A percentile compares a stretch with the other conserved stretches of the same genome.
Evolutionary conservation across 805 yeast genomes (phyloP).

Genomic region (Suhomyces sp.): DNA sequence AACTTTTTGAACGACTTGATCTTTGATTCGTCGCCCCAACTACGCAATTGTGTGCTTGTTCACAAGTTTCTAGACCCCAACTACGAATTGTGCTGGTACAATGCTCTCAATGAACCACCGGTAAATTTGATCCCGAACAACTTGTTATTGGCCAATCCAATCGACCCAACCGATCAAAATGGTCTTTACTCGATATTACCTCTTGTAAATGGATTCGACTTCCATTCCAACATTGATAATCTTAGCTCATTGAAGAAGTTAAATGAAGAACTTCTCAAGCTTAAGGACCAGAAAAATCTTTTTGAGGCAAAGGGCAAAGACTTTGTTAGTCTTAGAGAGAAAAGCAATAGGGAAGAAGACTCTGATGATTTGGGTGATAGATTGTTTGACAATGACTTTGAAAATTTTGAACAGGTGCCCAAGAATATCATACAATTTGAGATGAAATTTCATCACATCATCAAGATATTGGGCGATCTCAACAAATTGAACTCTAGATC

Average conservation of each 20-base stretch:
- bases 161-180: conserved; percentile 50
- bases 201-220: conserved; percentile 36
- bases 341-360: conserved; percentile 1
- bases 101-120: conserved; percentile 48
- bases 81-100: conserved; percentile 49
- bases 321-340: conserved; percentile 6
- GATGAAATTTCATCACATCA: conserved; percentile 28
- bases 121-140: conserved; percentile 45
- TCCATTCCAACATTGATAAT: conserved; percentile 27
- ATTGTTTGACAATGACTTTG: conserved; percentile 6
- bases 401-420: conserved; percentile 28
- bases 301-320: conserved; percentile 25
- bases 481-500: conserved; percentile 38
- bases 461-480: conserved; percentile 31
- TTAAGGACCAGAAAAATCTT: conserved; percentile 31
- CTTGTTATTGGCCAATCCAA: conserved; percentile 47
- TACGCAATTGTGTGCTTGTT: conserved; percentile 37
- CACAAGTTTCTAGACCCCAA: conserved; percentile 50
- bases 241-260: conserved; percentile 29
- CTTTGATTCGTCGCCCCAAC: conserved; percentile 23
- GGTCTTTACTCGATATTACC: conserved; percentile 52
- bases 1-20: conserved; percentile 42
- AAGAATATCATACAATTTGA: conserved; percentile 31
- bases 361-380: conserved; percentile 3
- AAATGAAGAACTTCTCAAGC: conserved; percentile 32